Evolutionary conservation across 345 rosid species (phyloP), one percentile per base, ranked within the genome.

Genomic region (Alliaria petiolata): DNA sequence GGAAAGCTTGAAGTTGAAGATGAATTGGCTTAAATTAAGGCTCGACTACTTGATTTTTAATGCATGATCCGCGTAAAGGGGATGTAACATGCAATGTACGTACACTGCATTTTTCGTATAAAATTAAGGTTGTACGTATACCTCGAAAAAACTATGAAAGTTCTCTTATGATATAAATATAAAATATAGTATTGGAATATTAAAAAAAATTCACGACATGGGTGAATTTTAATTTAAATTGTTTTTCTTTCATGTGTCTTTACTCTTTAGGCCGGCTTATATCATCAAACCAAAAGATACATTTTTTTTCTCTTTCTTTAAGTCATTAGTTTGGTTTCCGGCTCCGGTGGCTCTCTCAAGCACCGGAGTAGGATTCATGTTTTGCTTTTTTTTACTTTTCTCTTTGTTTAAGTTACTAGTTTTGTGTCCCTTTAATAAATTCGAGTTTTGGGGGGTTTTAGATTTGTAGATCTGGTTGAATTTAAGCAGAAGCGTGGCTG

Each of bases 71-170:
- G 77, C 52, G 43, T 65, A 28, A 45, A 46, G 25, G 56, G 71
- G 65, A 56, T 50, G 54, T 74, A 66, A 58, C 78, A 74, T 74
- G 78, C 69, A 59, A n/a, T 31, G 62, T 57, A 46, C 61, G 72
- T 74, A 39, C 60, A 26, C 47, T 64, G 3, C 71, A 17, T 20
- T n/a, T 36, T 63, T 65, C 49, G 9, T 45, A 20, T 55, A 56
- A 8, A 1, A 6, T 39, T 45, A 34, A 34, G 38, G 35, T 45
- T 58, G 50, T 45, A 16, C 51, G 52, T 46, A n/a, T n/a, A 9
- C 51, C 26, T 46, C 26, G 26, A 14, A n/a, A 11, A 15, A 30
- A 53, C 5, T 13, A n/a, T 16, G 10, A 22, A 65, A 49, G 34
- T 35, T 20, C 45, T 19, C 14, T 34, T 8, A 47, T 4, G 10